A percentile compares a stretch with the other conserved stretches of the same genome.
These are phyloP conservation scores for Arthrobotrys iridis DNA, from an alignment of 2,329 filamentous ascomycete species.

Conservation along the genomic window DNA sequence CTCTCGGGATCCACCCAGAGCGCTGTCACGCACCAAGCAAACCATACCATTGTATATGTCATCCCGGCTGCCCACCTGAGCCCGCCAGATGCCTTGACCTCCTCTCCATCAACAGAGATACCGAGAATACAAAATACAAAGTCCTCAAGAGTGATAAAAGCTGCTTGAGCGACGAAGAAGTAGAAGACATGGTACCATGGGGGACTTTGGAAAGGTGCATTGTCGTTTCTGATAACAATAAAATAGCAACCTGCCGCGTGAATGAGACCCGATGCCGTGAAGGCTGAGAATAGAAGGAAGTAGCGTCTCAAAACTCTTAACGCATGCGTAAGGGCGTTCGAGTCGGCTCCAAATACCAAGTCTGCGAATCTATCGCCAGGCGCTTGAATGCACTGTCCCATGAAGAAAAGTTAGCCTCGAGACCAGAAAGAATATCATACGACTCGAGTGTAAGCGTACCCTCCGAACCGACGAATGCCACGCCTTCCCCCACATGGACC, in stretches of 20 bases:
- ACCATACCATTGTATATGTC: slow-evolving; percentile 1
- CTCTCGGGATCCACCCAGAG: slow-evolving; percentile 26
- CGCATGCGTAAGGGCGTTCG: background rate
- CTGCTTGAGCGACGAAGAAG: slow-evolving; percentile 8
- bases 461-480: slow-evolving; percentile 16
- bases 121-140: background rate
- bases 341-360: background rate
- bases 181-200: slow-evolving; percentile 6
- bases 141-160: background rate
- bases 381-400: background rate
- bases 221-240: background rate
- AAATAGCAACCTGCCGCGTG: slow-evolving; percentile 1
- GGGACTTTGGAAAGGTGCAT: background rate
- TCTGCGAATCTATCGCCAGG: background rate
- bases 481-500: background rate
- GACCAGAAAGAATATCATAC: too few species aligned
- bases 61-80: background rate
- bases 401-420: too few species aligned
- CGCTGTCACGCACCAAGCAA: background rate
- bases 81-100: background rate
- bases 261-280: slow-evolving; percentile 1
- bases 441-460: background rate
- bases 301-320: background rate
- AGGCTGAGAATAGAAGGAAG: slow-evolving; percentile 6
- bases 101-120: background rate